Conservation (phyloP, 208 protist species). For the Acanthamoeba lugdunensis region DNA sequence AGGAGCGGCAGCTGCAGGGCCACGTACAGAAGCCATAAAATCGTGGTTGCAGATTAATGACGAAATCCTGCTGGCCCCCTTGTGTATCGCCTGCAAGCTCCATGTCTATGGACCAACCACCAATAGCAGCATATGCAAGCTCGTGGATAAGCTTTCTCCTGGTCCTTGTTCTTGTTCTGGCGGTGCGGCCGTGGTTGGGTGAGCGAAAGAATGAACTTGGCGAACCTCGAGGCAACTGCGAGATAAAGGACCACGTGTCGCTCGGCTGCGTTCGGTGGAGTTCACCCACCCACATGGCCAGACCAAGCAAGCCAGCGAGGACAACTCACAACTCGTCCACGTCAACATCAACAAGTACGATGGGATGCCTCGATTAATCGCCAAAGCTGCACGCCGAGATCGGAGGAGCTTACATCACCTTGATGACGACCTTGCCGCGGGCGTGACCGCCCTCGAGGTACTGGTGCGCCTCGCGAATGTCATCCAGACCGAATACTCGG, state of each 20-base stretch:
- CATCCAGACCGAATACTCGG: background rate
- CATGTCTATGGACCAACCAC: background rate
- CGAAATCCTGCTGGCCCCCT: background rate
- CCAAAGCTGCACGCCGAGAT: background rate
- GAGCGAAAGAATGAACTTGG: no score
- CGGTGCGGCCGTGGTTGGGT: no score
- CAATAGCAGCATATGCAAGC: background rate
- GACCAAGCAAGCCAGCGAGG: background rate
- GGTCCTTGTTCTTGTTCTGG: no score
- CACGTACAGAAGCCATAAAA: conserved; percentile 11
- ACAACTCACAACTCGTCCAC: no score
- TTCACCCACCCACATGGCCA: background rate
- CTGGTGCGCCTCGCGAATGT: conserved; percentile 42
- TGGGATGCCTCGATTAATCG: no score
- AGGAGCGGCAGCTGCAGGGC: background rate
- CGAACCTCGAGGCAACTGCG: no score
- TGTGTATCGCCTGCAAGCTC: background rate
- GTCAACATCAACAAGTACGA: no score
- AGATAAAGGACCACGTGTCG: no score
- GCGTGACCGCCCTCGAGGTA: conserved; percentile 51
- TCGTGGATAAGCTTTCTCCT: no score
- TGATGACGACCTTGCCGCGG: conserved; percentile 45
- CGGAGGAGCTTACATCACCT: background rate
- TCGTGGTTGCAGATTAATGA: conserved; percentile 46
- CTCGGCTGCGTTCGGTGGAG: no score